Evolutionary conservation across 441 rosid genomes (phyloP).

Genomic region (Populus hybrid): DNA sequence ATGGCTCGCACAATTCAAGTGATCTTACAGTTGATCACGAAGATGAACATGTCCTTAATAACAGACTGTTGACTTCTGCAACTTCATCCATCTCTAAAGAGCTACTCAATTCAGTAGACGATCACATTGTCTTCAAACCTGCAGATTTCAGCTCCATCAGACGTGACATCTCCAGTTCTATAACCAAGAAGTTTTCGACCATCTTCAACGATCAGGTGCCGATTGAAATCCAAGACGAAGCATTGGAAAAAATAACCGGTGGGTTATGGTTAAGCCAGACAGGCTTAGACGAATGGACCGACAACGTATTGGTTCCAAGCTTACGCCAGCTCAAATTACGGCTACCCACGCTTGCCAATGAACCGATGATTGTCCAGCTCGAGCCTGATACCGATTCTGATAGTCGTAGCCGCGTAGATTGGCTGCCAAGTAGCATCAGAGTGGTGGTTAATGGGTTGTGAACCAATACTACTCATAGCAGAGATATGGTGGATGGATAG

Average conservation of each 20-base stretch:
- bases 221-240: constrained; percentile 58
- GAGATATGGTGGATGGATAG: not conserved
- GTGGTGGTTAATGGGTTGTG: constrained; percentile 47
- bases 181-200: constrained; percentile 45
- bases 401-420: constrained; percentile 41
- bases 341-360: constrained; percentile 29
- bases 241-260: constrained; percentile 61
- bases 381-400: constrained; percentile 44
- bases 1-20: constrained; percentile 80
- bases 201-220: constrained; percentile 29
- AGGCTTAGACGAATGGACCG: constrained; percentile 77
- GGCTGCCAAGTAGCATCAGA: constrained; percentile 57
- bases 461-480: not conserved
- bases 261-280: constrained; percentile 63
- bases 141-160: constrained; percentile 57
- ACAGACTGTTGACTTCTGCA: constrained; percentile 38
- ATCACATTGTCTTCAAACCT: constrained; percentile 60
- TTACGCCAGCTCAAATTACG: constrained; percentile 48
- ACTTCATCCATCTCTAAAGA: constrained; percentile 48
- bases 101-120: constrained; percentile 48
- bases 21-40: constrained; percentile 81
- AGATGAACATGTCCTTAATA: constrained; percentile 50
- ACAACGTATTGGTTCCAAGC: constrained; percentile 63
- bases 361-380: constrained; percentile 47
- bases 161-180: constrained; percentile 32